Evolutionary conservation across 371 early-diverging fungal species (phyloP).

Genomic region (Chytridium lagenaria): DNA sequence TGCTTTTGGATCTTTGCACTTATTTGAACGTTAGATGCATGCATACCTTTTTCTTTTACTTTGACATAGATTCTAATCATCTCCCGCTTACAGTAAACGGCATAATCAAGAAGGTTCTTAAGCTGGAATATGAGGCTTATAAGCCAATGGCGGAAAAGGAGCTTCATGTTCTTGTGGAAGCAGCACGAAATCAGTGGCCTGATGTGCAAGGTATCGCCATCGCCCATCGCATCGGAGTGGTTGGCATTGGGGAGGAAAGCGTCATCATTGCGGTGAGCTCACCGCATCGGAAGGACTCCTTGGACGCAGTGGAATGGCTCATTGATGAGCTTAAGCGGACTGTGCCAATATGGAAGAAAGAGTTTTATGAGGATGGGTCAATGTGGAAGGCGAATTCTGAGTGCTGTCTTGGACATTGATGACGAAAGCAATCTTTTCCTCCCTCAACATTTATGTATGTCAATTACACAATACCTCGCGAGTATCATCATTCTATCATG

Average conservation of each 20-base stretch:
- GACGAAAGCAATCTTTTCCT: not conserved
- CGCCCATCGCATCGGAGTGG: constrained; percentile 57
- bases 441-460: not conserved
- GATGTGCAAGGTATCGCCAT: constrained; percentile 69
- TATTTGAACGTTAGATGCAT: not conserved
- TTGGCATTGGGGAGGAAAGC: constrained; percentile 80
- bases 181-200: constrained; percentile 70
- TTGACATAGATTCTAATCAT: not conserved
- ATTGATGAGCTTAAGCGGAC: constrained; percentile 83
- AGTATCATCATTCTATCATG: not conserved
- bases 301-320: constrained; percentile 77
- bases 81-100: constrained; percentile 25
- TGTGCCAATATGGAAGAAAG: constrained; percentile 93
- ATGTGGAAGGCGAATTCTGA: constrained; percentile 74
- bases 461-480: not conserved
- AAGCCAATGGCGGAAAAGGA: constrained; percentile 78
- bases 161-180: constrained; percentile 59
- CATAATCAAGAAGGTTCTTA: constrained; percentile 69
- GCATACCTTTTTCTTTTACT: not conserved
- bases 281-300: constrained; percentile 76
- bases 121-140: constrained; percentile 84
- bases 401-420: not conserved
- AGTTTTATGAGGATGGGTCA: constrained; percentile 77
- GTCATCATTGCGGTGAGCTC: constrained; percentile 82
- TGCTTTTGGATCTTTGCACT: constrained; percentile 26